phyloP scores from a whole-genome alignment of 1,284 basidiomycete species.

The Cutaneotrichosporon sp. region DNA sequence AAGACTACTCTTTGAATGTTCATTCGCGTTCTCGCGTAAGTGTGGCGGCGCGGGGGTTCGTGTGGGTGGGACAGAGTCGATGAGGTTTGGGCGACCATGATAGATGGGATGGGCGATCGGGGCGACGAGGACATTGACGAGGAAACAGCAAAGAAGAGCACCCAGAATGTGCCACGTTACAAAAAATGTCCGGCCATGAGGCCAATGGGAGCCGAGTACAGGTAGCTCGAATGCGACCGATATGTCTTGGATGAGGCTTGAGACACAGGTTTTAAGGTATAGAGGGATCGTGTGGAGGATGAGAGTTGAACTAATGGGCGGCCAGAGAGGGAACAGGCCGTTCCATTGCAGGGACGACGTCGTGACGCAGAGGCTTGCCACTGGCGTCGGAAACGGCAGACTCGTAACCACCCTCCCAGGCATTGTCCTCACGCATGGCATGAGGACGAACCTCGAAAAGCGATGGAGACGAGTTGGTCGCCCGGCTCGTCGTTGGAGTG shows the following conservation, averaged over 20 bases:
- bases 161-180: constrained; percentile 11
- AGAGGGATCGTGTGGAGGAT: neutral
- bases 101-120: neutral
- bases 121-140: constrained; percentile 4
- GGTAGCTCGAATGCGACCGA: neutral
- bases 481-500: constrained; percentile 24
- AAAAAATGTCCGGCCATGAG: constrained; percentile 3
- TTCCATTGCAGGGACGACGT: neutral
- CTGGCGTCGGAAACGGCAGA: constrained; percentile 9
- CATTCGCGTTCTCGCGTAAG: constrained; percentile 8
- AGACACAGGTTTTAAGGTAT: neutral
- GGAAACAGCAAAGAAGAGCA: neutral
- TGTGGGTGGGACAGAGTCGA: neutral
- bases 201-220: constrained; percentile 3
- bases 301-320: constrained; percentile 2
- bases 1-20: constrained; percentile 4
- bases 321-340: neutral
- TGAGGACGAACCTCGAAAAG: constrained; percentile 19
- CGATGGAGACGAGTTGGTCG: constrained; percentile 19
- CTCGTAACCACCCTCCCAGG: constrained; percentile 5
- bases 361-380: neutral
- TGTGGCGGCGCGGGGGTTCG: neutral
- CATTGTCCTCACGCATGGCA: constrained; percentile 20
- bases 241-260: neutral
- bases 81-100: neutral